Base-by-base conservation (phyloP, 2,329 filamentous ascomycete genomes). In the Aspergillus eucalypticola region DNA sequence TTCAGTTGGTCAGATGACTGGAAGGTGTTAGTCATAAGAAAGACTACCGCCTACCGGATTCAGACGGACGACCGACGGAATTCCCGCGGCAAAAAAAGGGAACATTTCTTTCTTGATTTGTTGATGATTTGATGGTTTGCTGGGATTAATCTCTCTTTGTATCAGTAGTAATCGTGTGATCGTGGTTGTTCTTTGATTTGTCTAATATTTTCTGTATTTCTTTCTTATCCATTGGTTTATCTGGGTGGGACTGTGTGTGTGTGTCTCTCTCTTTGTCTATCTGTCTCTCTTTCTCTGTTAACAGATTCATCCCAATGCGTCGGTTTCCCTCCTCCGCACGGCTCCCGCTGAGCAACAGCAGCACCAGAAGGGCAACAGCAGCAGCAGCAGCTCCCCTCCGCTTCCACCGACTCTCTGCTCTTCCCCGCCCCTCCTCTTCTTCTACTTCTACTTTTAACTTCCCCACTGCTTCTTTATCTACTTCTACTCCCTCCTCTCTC, bases 281-380 rank as follows among this genome's bases (percentile, higher is more conserved):
- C 27, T 29, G 27, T 29, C 32, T 35, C 32, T 35, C 11, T 35
- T 10, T 35, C 32, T 35, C 32, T 13, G 11, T 35, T 11, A 35
- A 13, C 25, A 27, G 11, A 35, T 5, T 35, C 32, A 13, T 35
- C 11, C 32, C 60, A 39, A 75, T 75, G 73, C 73, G 72, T 66
- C 73, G 72, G 21, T 70, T 75, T 62, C 41, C 59, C 59, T 73
- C 73, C 63, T 73, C 73, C 63, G 71, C 72, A 64, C 68, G 68
- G 69, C 64, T 73, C 59, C 67, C 71, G 68, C 69, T 73, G 67
- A 67, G 73, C 66, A 69, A 68, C 65, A 66, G 65, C 63, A 35
- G 61, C 66, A 66, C 8, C 27, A 29, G 27, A 29, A 29, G 27
- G 27, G 71, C 72, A 68, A 71, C 51, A 54, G 35, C 51, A 25